A percentile compares a stretch with the other conserved stretches of the same genome.
Evolutionary conservation across 129 eudicot genomes (phyloP).

Genomic region (Artemisia annua): DNA sequence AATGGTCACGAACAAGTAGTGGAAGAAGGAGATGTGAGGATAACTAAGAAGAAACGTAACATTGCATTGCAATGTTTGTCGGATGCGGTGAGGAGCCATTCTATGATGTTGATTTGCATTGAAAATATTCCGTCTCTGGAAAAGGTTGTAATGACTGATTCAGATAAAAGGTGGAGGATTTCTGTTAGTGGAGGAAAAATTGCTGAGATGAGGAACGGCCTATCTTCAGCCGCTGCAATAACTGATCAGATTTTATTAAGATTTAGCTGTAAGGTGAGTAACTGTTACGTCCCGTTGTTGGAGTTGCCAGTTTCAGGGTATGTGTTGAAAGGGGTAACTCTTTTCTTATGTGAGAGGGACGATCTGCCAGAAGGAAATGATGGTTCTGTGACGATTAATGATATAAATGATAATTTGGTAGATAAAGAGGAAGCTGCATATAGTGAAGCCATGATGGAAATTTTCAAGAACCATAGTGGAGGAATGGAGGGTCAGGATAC

Average conservation of each 20-base stretch:
- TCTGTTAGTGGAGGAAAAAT: neutral
- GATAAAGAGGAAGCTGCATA: constrained; percentile 1
- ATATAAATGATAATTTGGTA: neutral
- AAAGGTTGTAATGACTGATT: neutral
- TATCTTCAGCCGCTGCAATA: neutral
- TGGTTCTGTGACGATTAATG: neutral
- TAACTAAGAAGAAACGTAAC: neutral
- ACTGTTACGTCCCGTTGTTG: neutral
- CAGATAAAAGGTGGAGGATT: neutral
- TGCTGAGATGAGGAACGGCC: too few species aligned
- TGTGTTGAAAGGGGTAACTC: neutral
- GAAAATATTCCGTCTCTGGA: neutral
- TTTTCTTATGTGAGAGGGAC: neutral
- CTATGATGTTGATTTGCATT: neutral
- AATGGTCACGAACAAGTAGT: too few species aligned
- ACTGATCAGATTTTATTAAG: neutral
- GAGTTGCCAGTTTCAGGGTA: constrained; percentile 1
- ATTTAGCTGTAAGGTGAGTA: neutral
- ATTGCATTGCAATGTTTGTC: neutral
- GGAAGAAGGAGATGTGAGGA: neutral
- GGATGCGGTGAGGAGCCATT: neutral
- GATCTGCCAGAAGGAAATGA: neutral
- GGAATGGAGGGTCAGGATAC: neutral
- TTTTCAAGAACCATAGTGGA: neutral
- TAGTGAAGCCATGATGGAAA: neutral